Base-by-base conservation (phyloP, 2,329 filamentous ascomycete genomes). In the Talaromyces sp. region DNA sequence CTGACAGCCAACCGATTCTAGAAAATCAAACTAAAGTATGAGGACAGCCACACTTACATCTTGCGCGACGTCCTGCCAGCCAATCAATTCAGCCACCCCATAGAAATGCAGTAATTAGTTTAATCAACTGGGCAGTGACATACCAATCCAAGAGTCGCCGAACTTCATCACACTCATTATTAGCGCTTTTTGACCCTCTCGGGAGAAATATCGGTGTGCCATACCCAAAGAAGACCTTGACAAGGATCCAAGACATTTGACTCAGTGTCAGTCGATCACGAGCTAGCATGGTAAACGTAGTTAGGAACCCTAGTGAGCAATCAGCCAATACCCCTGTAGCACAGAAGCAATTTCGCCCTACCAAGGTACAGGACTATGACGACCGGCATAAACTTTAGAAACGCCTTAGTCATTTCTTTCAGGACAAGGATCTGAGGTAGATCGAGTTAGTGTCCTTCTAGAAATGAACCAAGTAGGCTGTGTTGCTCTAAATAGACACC, bases 371-470 rank as follows among this genome's bases (percentile, higher is more conserved):
- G 78, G 59, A 96, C 89, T 55, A 91, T 79, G 51, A 96, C 90
- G 28, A 93, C 82, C 1, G 91, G 89, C 60, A 86, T 72, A 63
- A 95, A 96, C 70, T 93, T 93, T 73, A 93, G 75, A 72, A 96
- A 96, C 72, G 96, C 92, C 75, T 93, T 93, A 44, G 90, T 85
- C 84, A 86, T 97, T 73, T 93, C 91, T 72, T 95, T 95, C 57
- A 97, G 82, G 65, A 93, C 96, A 0, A 92, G 93, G 63, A 97
- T 93, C 80, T 84, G 67, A 61, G 64, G 64, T 49, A 22, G 28
- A 30, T 30, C 27, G 8, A 9, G 27, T 53, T 53, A 53, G 49
- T n/a, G 28, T 9, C 17, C 28, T 53, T 53, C 49, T 53, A 53
- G 49, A 65, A 67, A 55, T 51, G 56, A 54, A 49, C 52, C 22